Conservation (phyloP, 345 rosid genomes). For the Citropsis articulata region DNA sequence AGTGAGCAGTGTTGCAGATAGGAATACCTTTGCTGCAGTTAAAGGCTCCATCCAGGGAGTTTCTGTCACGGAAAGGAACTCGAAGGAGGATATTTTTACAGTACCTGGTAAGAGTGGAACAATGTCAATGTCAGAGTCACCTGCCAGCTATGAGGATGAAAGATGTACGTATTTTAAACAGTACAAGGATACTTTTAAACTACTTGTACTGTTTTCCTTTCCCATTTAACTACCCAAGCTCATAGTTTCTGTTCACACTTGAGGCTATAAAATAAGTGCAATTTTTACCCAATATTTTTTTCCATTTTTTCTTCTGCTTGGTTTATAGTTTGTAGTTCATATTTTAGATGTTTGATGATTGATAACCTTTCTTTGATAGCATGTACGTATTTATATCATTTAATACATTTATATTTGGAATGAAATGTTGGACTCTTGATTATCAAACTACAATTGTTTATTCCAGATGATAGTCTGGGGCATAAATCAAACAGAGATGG, state of each 20-base stretch:
- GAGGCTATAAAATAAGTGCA: not conserved
- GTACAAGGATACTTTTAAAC: slow-evolving; percentile 1
- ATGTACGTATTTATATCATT: not conserved
- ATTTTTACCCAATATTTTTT: not conserved
- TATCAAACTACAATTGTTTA: slow-evolving; percentile 13
- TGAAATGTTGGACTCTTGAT: slow-evolving; percentile 4
- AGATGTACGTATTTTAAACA: slow-evolving; percentile 48
- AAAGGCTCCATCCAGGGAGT: slow-evolving; percentile 47
- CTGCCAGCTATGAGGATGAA: slow-evolving; percentile 51
- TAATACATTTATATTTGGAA: not conserved
- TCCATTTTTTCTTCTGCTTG: not conserved
- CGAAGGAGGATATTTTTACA: slow-evolving; percentile 52
- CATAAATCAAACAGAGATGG: slow-evolving; percentile 54
- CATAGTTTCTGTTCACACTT: not conserved
- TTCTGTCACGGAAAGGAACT: slow-evolving; percentile 49
- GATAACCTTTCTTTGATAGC: not conserved
- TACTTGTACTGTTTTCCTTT: not conserved
- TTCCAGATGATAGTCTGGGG: slow-evolving; percentile 63
- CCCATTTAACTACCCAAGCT: not conserved
- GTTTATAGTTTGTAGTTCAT: not conserved
- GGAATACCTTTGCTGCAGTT: slow-evolving; percentile 37
- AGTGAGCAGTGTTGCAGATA: slow-evolving; percentile 35
- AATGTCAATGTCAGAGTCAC: slow-evolving; percentile 49
- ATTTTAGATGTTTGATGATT: not conserved
- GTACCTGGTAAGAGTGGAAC: slow-evolving; percentile 45